Base-by-base conservation (phyloP, 257 asterid genomes). In the Oldenlandia corymbosa region DNA sequence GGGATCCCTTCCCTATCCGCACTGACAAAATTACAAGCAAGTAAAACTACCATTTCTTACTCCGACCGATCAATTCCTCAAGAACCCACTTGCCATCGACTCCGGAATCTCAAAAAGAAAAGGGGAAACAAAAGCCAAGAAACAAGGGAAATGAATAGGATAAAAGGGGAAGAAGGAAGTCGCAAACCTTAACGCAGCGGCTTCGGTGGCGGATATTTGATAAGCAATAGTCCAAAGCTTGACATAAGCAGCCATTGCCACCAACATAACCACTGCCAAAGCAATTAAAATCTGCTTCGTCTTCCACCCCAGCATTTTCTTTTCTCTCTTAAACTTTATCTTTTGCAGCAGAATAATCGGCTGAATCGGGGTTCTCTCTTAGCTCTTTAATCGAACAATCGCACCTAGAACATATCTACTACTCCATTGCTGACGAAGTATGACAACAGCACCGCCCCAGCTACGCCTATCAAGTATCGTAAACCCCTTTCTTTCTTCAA, bases 191-290 rank as follows among this genome's bases (percentile, higher is more conserved):
- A 89, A 17, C 10, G 89, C 48, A 32, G 79, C 80, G 41, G 95
- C 45, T 49, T 92, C 99, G 45, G 57, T 37, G 12, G 91, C 66
- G 41, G 97, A 80, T 71, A 77, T 55, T 55, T 71, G 83, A 64
- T 85, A 81, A 60, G 89, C 94, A 60, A 89, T 75, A 0, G 87
- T 80, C 99, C 99, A 92, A 10, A 89, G 88, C 51, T 84, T 79
- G 63, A 87, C 75, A 82, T 92, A 81, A 67, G 85, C 72, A 23
- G 84, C 93, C 21, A 82, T 64, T 10, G 97, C 95, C 77, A 89
- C 47, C 0, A 82, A 31, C 91, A 89, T 78, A 51, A 80, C 65
- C 56, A 89, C 59, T 69, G 85, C 94, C 64, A 87, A 46, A 21
- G 71, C 77, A 2, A 79, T 68, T 62, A 80, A 66, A 10, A 87